Conservation (phyloP, 495 filamentous ascomycete species). For the Evernia prunastri region DNA sequence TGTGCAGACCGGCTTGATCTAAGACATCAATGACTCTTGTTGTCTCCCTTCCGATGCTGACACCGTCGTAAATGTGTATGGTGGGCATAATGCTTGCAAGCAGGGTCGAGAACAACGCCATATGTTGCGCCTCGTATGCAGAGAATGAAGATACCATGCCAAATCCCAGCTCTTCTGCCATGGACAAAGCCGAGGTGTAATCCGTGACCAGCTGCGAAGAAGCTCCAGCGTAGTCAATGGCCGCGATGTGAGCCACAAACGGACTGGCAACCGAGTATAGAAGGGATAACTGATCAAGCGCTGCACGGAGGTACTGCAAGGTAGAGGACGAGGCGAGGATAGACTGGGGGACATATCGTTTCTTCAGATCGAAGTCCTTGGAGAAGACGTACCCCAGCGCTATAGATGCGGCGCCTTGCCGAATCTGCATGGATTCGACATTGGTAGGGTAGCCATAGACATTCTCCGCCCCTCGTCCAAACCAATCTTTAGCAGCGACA, state of each 20-base stretch:
- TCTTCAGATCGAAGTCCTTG: constrained; percentile 84
- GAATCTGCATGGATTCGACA: constrained; percentile 74
- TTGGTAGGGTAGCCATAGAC: constrained; percentile 71
- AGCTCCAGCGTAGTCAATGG: constrained; percentile 72
- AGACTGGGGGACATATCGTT: constrained; percentile 83
- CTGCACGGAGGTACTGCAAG: constrained; percentile 69
- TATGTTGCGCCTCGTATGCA: constrained; percentile 88
- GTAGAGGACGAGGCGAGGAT: constrained; percentile 80
- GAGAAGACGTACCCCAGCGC: constrained; percentile 97
- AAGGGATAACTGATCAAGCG: constrained; percentile 81
- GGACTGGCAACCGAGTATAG: constrained; percentile 87
- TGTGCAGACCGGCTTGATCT: constrained; percentile 61
- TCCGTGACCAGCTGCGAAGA: constrained; percentile 69
- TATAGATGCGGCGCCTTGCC: constrained; percentile 83
- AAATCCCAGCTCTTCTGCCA: constrained; percentile 88
- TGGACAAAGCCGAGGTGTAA: constrained; percentile 70
- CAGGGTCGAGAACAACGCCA: constrained; percentile 82
- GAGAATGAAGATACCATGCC: constrained; percentile 81
- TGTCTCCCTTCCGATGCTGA: constrained; percentile 78
- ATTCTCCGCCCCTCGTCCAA: constrained; percentile 57
- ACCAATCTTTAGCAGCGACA: constrained; percentile 71
- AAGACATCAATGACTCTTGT: constrained; percentile 79
- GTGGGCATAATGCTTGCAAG: constrained; percentile 73
- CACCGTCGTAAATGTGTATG: constrained; percentile 88
- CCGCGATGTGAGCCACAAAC: constrained; percentile 89